phyloP scores from a whole-genome alignment of 2,329 filamentous ascomycete species.

The Ceratocystis variospora region DNA sequence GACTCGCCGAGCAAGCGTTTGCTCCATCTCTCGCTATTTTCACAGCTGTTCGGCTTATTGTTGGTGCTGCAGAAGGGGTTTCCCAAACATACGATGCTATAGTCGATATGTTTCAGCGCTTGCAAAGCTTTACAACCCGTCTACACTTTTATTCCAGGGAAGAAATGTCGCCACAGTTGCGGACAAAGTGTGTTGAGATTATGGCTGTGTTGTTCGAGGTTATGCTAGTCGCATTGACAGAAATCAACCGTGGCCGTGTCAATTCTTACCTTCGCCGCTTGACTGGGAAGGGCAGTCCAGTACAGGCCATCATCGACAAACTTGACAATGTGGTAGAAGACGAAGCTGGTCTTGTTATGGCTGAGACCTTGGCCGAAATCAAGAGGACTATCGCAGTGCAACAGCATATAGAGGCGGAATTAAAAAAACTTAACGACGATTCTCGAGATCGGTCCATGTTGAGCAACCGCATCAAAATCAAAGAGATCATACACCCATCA shows the following conservation, averaged over 20 bases:
- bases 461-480: constrained; percentile 28
- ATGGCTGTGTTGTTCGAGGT: constrained; percentile 34
- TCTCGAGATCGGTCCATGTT: constrained; percentile 26
- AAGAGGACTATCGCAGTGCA: constrained; percentile 28
- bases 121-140: constrained; percentile 33
- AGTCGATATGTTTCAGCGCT: constrained; percentile 30
- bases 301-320: constrained; percentile 29
- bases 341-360: constrained; percentile 32
- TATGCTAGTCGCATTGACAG: constrained; percentile 31
- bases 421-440: constrained; percentile 27
- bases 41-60: constrained; percentile 31
- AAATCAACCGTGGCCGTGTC: constrained; percentile 30
- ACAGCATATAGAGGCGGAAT: constrained; percentile 27
- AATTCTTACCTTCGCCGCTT: constrained; percentile 31
- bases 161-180: constrained; percentile 28
- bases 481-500: constrained; percentile 31
- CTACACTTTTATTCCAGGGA: constrained; percentile 31
- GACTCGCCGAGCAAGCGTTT: constrained; percentile 29
- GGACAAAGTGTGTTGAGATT: constrained; percentile 30
- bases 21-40: constrained; percentile 31
- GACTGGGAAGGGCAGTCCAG: constrained; percentile 29
- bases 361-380: constrained; percentile 31
- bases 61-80: constrained; percentile 33
- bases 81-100: constrained; percentile 34
- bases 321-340: constrained; percentile 31